Base-by-base conservation (phyloP, 2,329 filamentous ascomycete genomes). In the Lachnellula subtilissima region DNA sequence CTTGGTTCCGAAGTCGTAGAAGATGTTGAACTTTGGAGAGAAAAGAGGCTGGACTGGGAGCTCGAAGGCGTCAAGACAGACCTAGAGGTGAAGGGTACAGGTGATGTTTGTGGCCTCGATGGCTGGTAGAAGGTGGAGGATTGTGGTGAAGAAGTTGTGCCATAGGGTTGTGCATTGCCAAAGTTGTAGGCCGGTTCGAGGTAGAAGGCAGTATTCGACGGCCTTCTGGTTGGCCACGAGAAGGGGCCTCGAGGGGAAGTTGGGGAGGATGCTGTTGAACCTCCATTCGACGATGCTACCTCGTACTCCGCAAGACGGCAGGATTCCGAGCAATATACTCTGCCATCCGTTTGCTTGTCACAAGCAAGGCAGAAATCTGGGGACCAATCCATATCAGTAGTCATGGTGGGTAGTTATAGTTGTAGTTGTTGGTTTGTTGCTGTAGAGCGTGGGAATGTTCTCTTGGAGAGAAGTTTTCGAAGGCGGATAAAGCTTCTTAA, bases 311-410 rank as follows among this genome's bases (percentile, higher is more conserved):
- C 88, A 46, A 97, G 79, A 63, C 91, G 84, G 81, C 92, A 97
- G 32, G 89, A 84, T 75, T 97, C 91, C 48, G 91, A 96, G 81
- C 92, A 97, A 80, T 96, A 96, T 63, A 89, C 85, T 60, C 86
- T 86, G 55, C 85, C 85, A 62, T 89, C 83, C 58, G 88, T 91
- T 75, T 95, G 89, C 76, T 88, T 87, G 76, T 97, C 92, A 78
- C 92, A 97, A 77, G 88, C 86, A 67, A 97, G 85, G 80, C 92
- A 97, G 82, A 91, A 96, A 74, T 95, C 87, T 73, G 88, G 89
- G 67, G 89, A 89, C 91, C 92, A 96, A 52, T 71, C 69, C 64
- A 70, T 69, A 60, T 70, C 63, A 54, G 60, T 61, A 53, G 65
- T 61, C 68, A 70, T 70, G 59, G 59, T 64, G 57, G 48, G 53